These are phyloP conservation scores for Lepraria neglecta DNA, from an alignment of 495 filamentous ascomycete species.

Conservation along the genomic window DNA sequence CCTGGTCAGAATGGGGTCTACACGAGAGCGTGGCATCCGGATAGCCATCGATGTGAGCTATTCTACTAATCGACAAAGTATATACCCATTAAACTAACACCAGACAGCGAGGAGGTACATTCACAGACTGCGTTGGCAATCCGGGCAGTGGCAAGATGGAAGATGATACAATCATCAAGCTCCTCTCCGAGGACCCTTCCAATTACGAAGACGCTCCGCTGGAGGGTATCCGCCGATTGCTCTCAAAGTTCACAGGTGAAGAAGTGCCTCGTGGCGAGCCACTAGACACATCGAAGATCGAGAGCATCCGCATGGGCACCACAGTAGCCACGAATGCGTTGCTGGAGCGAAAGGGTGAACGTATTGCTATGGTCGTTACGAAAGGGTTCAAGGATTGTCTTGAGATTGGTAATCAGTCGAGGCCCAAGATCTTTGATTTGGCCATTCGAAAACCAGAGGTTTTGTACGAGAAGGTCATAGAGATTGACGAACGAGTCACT, in stretches of 20 bases:
- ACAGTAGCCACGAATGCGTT: constrained; percentile 89
- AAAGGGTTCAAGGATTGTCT: constrained; percentile 91
- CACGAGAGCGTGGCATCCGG: constrained; percentile 24
- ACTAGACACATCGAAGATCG: constrained; percentile 77
- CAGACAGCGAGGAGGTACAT: constrained; percentile 58
- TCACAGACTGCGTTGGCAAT: constrained; percentile 66
- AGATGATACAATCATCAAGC: constrained; percentile 76
- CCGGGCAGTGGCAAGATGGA: constrained; percentile 50
- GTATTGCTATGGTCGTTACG: constrained; percentile 84
- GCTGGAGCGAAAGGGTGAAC: constrained; percentile 89
- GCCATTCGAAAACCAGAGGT: constrained; percentile 74
- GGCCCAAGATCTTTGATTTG: constrained; percentile 78
- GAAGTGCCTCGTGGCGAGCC: constrained; percentile 75
- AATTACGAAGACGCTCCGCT: constrained; percentile 87
- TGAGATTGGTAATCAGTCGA: constrained; percentile 77
- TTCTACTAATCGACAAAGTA: neutral
- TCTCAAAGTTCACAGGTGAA: constrained; percentile 69
- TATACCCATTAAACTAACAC: constrained; percentile 13
- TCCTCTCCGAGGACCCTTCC: constrained; percentile 81
- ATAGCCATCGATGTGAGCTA: constrained; percentile 31
- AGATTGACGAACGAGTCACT: constrained; percentile 78
- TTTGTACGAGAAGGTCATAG: constrained; percentile 67
- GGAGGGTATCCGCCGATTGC: constrained; percentile 84
- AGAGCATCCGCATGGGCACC: constrained; percentile 83
- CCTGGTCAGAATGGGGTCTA: constrained; percentile 21